Evolutionary conservation across 139 green algal genomes (phyloP).

Genomic region (Eudorina sp.): DNA sequence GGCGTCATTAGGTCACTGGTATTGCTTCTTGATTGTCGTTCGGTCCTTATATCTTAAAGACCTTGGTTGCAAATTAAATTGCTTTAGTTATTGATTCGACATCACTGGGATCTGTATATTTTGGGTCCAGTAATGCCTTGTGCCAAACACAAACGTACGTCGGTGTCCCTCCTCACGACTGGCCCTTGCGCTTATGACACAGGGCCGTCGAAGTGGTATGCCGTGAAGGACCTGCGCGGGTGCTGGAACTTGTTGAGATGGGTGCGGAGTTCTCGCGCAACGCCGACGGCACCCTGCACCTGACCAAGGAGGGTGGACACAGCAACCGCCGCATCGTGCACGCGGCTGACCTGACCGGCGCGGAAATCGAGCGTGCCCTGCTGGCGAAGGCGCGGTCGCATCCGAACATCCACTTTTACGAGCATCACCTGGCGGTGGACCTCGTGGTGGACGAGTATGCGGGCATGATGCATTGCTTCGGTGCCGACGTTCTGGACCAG

Average conservation of each 20-base stretch:
- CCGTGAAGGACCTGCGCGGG: constrained; percentile 88
- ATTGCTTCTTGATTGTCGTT: no score
- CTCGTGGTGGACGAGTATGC: constrained; percentile 72
- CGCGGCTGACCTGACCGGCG: constrained; percentile 92
- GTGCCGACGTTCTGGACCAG: constrained; percentile 86
- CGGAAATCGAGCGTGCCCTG: constrained; percentile 95
- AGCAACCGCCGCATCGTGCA: constrained; percentile 95
- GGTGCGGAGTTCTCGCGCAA: constrained; percentile 92
- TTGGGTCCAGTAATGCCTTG: neutral
- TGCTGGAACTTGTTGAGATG: constrained; percentile 92
- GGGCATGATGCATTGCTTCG: constrained; percentile 81
- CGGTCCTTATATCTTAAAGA: no score
- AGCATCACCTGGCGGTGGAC: constrained; percentile 70
- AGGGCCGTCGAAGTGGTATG: constrained; percentile 95
- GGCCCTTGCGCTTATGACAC: neutral
- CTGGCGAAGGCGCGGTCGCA: constrained; percentile 74
- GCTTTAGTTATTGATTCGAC: neutral
- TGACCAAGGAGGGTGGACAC: constrained; percentile 96
- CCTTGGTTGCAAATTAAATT: no score
- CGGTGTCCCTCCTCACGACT: no score
- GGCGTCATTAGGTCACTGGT: no score
- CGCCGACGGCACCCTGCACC: constrained; percentile 87
- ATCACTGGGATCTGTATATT: neutral
- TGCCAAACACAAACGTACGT: no score
- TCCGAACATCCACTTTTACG: constrained; percentile 82